A percentile compares a stretch with the other conserved stretches of the same genome.
phyloP scores from a whole-genome alignment of 2,329 filamentous ascomycete species.

The Aspergillus uvarum region DNA sequence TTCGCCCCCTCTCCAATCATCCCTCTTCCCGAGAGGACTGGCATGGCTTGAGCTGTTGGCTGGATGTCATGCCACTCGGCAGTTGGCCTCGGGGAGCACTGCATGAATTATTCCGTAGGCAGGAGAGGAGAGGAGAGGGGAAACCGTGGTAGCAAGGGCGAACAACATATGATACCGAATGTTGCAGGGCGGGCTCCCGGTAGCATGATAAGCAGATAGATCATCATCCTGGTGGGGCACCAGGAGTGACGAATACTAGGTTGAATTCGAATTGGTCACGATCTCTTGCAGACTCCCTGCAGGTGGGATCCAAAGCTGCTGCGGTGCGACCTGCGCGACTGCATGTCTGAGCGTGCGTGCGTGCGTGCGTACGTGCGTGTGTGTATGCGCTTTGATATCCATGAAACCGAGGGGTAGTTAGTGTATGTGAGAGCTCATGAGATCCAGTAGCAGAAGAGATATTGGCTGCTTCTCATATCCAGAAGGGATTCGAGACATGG shows the following conservation, averaged over 20 bases:
- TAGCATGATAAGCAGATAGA: constrained; percentile 9
- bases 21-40: background rate
- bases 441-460: background rate
- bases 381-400: background rate
- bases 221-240: constrained; percentile 4
- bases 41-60: background rate
- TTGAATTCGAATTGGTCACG: constrained; percentile 7
- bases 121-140: background rate
- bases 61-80: constrained; percentile 4
- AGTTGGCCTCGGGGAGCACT: background rate
- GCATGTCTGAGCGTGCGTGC: background rate
- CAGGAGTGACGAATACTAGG: constrained; percentile 9
- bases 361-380: background rate
- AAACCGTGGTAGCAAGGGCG: background rate
- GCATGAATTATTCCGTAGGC: background rate
- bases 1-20: background rate
- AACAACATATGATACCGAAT: constrained; percentile 8
- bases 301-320: constrained; percentile 7
- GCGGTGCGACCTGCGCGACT: constrained; percentile 1
- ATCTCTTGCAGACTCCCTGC: constrained; percentile 8
- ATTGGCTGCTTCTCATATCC: background rate
- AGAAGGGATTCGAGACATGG: background rate
- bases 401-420: background rate
- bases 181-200: constrained; percentile 3
- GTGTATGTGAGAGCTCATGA: background rate